These are phyloP conservation scores for Cyathus pygmaeus DNA, from an alignment of 1,284 basidiomycete species.

Conservation along the genomic window DNA sequence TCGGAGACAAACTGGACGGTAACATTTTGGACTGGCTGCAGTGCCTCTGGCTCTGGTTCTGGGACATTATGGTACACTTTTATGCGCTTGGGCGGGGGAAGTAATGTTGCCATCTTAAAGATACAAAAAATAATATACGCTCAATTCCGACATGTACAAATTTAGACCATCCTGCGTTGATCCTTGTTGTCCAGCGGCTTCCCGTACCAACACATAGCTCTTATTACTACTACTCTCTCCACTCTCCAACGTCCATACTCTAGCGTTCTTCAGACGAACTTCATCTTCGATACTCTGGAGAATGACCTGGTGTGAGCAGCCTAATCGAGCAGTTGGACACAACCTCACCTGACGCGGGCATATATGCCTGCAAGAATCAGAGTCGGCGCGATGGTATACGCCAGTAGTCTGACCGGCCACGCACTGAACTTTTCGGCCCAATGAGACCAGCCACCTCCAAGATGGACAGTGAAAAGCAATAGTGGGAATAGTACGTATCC, in stretches of 20 bases:
- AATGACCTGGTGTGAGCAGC: neutral
- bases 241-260: no score
- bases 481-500: constrained; percentile 71
- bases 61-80: constrained; percentile 82
- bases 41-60: constrained; percentile 65
- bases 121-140: neutral
- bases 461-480: constrained; percentile 64
- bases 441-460: constrained; percentile 72
- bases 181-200: neutral
- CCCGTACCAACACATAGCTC: neutral
- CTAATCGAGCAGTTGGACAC: constrained; percentile 1
- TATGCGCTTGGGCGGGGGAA: constrained; percentile 87
- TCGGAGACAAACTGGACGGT: constrained; percentile 93
- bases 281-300: constrained; percentile 62
- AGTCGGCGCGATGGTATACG: constrained; percentile 65
- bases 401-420: constrained; percentile 55
- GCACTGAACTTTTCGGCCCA: constrained; percentile 58
- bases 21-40: constrained; percentile 71
- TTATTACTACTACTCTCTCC: no score
- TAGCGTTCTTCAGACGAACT: constrained; percentile 54
- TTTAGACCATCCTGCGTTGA: no score
- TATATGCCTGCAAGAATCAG: constrained; percentile 51
- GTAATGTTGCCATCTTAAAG: constrained; percentile 75
- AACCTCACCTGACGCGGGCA: constrained; percentile 56
- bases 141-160: no score